These are phyloP conservation scores for Petrea volubilis DNA, from an alignment of 257 asterid genomes.

Conservation along the genomic window DNA sequence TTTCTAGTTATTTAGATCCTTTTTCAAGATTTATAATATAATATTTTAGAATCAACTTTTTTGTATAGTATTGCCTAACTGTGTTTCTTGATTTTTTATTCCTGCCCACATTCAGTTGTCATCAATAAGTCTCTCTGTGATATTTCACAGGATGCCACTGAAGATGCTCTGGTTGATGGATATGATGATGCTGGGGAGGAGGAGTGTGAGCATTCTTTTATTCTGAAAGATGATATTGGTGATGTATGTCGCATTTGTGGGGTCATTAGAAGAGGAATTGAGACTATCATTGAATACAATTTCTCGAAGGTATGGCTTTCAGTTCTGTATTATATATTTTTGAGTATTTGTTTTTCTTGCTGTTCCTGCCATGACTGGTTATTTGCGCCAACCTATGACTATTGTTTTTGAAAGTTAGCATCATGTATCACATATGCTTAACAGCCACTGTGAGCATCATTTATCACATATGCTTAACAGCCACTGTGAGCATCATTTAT, in stretches of 20 bases:
- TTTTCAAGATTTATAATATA: neutral
- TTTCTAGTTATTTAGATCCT: neutral
- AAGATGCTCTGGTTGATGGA: slow-evolving; percentile 43
- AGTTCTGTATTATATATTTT: slow-evolving; percentile 16
- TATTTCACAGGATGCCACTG: slow-evolving; percentile 55
- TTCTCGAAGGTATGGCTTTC: slow-evolving; percentile 68
- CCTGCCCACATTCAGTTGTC: slow-evolving; percentile 8
- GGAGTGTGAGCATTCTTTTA: slow-evolving; percentile 87
- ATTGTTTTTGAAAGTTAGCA: slow-evolving; percentile 8
- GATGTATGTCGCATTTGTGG: slow-evolving; percentile 96
- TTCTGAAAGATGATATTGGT: slow-evolving; percentile 91
- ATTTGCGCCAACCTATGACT: slow-evolving; percentile 9
- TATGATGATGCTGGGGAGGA: slow-evolving; percentile 49
- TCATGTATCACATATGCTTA: slow-evolving; percentile 3
- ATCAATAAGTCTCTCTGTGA: slow-evolving; percentile 23
- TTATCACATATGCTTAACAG: slow-evolving; percentile 4
- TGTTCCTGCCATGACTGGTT: slow-evolving; percentile 22
- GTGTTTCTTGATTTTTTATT: slow-evolving; percentile 9
- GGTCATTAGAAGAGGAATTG: slow-evolving; percentile 81
- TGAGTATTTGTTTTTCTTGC: slow-evolving; percentile 7
- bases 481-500: neutral
- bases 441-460: neutral
- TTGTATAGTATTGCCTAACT: neutral
- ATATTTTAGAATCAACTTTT: neutral
- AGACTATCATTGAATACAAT: slow-evolving; percentile 82